These are phyloP conservation scores for Ensete glaucum DNA, from an alignment of 176 grass and related monocot species.

Conservation along the genomic window DNA sequence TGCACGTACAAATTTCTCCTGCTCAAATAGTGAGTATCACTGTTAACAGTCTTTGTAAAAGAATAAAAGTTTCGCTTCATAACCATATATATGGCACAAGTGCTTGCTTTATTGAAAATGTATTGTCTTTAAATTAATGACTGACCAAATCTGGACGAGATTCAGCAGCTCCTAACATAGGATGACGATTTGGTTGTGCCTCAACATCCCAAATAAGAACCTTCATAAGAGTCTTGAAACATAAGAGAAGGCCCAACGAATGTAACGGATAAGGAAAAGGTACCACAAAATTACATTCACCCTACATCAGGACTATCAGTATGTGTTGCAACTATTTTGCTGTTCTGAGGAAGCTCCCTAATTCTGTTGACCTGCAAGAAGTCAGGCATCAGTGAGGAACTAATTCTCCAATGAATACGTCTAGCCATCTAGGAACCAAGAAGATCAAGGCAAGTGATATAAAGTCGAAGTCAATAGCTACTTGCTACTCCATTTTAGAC, in stretches of 20 bases:
- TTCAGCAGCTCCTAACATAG: conserved; percentile 50
- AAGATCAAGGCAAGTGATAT: background rate
- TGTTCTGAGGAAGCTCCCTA: conserved; percentile 82
- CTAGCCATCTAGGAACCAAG: background rate
- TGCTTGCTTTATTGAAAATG: background rate
- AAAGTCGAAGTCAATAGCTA: too few relatives aligned
- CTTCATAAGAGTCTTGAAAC: conserved; percentile 26
- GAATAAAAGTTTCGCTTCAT: too few relatives aligned
- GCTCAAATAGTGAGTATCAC: background rate
- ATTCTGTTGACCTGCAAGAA: conserved; percentile 57
- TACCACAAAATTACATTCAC: conserved; percentile 9
- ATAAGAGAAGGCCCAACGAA: conserved; percentile 6
- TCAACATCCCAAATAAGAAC: conserved; percentile 97
- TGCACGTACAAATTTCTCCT: background rate
- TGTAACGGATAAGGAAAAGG: conserved; percentile 7
- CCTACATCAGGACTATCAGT: conserved; percentile 94
- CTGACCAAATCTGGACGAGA: conserved; percentile 77
- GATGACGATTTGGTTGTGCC: conserved; percentile 72
- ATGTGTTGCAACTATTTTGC: conserved; percentile 85
- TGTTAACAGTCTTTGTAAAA: too few relatives aligned
- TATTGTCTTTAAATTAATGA: background rate
- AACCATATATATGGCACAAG: background rate
- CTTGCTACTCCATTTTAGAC: too few relatives aligned
- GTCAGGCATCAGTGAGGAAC: background rate
- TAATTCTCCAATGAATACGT: too few relatives aligned